Evolutionary conservation across 2,329 filamentous ascomycete genomes (phyloP), one percentile per base, ranked within the genome.

Genomic region (Nigrospora sphaerica): DNA sequence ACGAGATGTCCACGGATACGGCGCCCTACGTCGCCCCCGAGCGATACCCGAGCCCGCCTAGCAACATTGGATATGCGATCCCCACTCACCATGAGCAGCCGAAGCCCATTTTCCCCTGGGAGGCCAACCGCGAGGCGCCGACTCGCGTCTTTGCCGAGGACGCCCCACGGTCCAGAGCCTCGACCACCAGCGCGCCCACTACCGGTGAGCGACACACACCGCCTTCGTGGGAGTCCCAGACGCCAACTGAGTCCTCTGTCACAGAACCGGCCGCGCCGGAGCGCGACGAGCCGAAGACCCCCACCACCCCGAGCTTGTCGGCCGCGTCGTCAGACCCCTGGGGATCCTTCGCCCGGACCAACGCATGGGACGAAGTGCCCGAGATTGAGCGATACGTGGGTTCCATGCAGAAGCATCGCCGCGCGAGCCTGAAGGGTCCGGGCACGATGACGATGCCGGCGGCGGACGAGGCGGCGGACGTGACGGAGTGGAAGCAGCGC

Each of bases 351-450:
- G 73, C 80, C n/a, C 78, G 82, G 40, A 80, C 74, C 43, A 98
- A 97, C 64, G 91, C 89, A 14, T 98, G 93, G 93, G 93, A 98
- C 58, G 87, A 88, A 45, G 79, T 95, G 44, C 87, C 88, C 12
- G 86, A 88, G 54, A 98, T 98, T 57, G 83, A 88, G 58, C 79
- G 80, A 52, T 98, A 96, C 62, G 87, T 97, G 46, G 86, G 88
- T 52, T 77, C 80, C 45, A 72, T 95, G 46, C 82, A 86, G 56
- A 81, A 83, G 62, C 75, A 80, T 59, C 69, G 66, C 42, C 68
- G 70, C 39, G 58, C 53, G 38, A 66, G 61, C 50, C 55, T 59
- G 41, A 62, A 64, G 49, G 57, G 53, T 42, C 56, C 57, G 28
- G 58, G 57, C 39, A 51, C 47, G 19, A 52, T 62, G 35, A 51